Evolutionary conservation across 768 basidiomycete species (phyloP), one percentile per base, ranked within the genome.

Genomic region (Tephrocybe sp.): DNA sequence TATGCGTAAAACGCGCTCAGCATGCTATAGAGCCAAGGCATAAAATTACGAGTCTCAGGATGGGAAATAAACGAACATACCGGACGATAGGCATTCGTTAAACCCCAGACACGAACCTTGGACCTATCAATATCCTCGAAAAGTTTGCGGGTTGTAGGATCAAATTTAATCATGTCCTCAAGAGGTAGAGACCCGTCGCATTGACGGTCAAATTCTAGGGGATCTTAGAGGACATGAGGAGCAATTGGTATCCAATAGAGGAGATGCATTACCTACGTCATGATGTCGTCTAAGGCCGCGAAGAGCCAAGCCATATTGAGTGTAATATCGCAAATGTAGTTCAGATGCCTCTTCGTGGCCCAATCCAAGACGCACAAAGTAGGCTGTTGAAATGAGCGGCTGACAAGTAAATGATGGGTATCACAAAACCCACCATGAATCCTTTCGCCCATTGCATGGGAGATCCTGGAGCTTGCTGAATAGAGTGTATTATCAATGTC

Each of bases 401-500:
- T 22, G 26, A 22, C 35, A 39, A 13, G 41, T 23, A 35, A n/a
- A 16, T 30, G 14, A 22, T 26, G n/a, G 6, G 13, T 3, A 22
- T 11, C 8, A 19, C 41, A 39, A 26, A 7, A 39, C 33, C 31
- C 58, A 85, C 91, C 81, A 60, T 91, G 89, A 45, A 92, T 92
- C 45, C 82, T 79, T 53, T 83, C 67, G 11, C 85, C 84, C 92
- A 94, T 92, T 14, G 79, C 84, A 54, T 87, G 80, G 4, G 85
- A 83, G 46, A 93, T 89, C 65, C 76, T 82, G 16, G 83, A 73
- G 58, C 78, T 84, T 0, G 87, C 81, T 7, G 89, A 88, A 65
- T 93, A 94, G 13, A 94, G 75, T 2, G 90, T 92, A 60, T 94
- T 92, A 67, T 93, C 92, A 52, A 93, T 89, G 62, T 92, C 91